Evolutionary conservation across 768 basidiomycete species (phyloP).

Genomic region (Tylopilus subfusipes): DNA sequence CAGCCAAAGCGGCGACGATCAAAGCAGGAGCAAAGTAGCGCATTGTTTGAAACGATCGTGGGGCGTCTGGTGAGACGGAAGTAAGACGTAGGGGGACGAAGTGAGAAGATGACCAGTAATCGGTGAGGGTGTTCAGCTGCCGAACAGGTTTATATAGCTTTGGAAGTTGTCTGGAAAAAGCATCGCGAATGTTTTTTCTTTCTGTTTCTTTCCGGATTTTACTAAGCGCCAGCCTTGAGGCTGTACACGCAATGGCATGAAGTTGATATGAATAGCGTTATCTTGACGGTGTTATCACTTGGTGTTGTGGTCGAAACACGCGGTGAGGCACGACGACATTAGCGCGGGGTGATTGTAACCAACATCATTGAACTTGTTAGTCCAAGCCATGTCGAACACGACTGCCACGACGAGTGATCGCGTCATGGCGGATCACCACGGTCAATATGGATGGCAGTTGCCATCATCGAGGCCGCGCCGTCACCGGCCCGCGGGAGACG

Average conservation of each 20-base stretch:
- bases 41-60: slow-evolving; percentile 37
- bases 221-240: not conserved
- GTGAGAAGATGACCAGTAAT: slow-evolving; percentile 17
- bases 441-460: too few species aligned
- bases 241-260: slow-evolving; percentile 8
- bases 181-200: slow-evolving; percentile 2
- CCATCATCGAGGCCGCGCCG: too few species aligned
- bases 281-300: slow-evolving; percentile 8
- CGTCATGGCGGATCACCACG: too few species aligned
- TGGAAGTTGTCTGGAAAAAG: not conserved
- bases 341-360: too few species aligned
- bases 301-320: slow-evolving; percentile 3
- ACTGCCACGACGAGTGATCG: too few species aligned
- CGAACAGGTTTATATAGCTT: slow-evolving; percentile 19
- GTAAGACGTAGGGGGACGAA: too few species aligned
- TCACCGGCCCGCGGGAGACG: too few species aligned
- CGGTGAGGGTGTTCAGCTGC: slow-evolving; percentile 4
- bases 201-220: not conserved
- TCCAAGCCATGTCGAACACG: not conserved
- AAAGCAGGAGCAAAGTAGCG: slow-evolving; percentile 31
- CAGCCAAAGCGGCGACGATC: slow-evolving; percentile 29
- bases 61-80: slow-evolving; percentile 16
- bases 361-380: too few species aligned
- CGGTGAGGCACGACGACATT: slow-evolving; percentile 10
- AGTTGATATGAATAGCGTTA: not conserved